A percentile compares a stretch with the other conserved stretches of the same genome.
These are phyloP conservation scores for Metschnikowia amazonensis DNA, from an alignment of 805 yeast species.

Conservation along the genomic window DNA sequence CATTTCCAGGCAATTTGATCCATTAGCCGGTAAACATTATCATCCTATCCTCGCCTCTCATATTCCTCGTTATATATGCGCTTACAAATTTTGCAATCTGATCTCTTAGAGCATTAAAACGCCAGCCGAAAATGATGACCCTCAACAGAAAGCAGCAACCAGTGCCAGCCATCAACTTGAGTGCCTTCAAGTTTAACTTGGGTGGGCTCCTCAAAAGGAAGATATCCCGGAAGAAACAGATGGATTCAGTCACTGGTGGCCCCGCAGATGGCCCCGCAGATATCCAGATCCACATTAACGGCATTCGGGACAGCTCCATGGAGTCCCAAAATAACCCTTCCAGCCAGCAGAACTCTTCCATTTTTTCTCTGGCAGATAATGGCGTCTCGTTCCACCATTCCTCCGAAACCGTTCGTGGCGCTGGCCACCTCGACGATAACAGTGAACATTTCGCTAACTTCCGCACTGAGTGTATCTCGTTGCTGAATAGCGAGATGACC, in stretches of 20 bases:
- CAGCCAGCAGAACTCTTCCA: conserved; percentile 4
- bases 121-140: conserved; percentile 13
- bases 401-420: background rate
- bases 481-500: conserved; percentile 39
- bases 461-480: conserved; percentile 35
- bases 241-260: conserved; percentile 12
- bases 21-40: background rate
- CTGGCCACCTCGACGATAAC: background rate
- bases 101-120: background rate
- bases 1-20: background rate
- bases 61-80: background rate
- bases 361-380: conserved; percentile 2
- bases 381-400: background rate
- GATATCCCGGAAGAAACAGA: conserved; percentile 17
- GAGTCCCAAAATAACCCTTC: background rate
- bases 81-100: background rate
- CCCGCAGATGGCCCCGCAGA: conserved; percentile 7
- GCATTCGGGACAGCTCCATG: conserved; percentile 1
- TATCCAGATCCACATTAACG: conserved; percentile 6
- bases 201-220: conserved; percentile 19
- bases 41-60: background rate
- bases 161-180: conserved; percentile 7
- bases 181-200: conserved; percentile 13
- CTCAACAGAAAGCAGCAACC: conserved; percentile 15
- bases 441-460: conserved; percentile 24